These are phyloP conservation scores for Tuber aestivum DNA, from an alignment of 495 filamentous ascomycete genomes.

Conservation along the genomic window DNA sequence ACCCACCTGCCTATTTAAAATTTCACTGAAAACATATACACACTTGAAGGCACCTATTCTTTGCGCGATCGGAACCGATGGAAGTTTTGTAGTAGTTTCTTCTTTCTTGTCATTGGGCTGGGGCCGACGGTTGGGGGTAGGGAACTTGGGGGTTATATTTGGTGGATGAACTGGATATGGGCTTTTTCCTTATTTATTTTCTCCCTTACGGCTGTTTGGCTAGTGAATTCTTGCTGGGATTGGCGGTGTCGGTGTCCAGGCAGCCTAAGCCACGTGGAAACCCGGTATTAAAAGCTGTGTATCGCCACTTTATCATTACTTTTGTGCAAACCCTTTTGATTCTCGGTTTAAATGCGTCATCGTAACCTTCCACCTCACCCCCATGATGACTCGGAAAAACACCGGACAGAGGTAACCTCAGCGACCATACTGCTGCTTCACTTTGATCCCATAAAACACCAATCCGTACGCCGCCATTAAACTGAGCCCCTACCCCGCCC, in stretches of 20 bases:
- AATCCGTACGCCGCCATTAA: conserved; percentile 38
- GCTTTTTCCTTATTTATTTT: background rate
- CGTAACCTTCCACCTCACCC: background rate
- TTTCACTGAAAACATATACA: background rate
- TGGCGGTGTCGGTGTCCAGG: background rate
- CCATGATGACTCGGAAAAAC: background rate
- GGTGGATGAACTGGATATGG: background rate
- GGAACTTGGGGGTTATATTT: background rate
- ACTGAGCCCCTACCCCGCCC: conserved; percentile 32
- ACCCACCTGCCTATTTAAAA: background rate
- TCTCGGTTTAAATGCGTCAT: background rate
- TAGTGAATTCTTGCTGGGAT: background rate
- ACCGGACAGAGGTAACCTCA: background rate
- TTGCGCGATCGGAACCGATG: background rate
- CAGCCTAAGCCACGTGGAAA: background rate
- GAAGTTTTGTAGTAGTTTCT: background rate
- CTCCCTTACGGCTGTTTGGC: background rate
- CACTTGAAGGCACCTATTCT: background rate
- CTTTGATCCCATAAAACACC: conserved; percentile 39
- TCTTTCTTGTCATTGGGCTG: background rate
- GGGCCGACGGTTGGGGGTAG: background rate
- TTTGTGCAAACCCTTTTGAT: background rate
- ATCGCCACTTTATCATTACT: too few species aligned
- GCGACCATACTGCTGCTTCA: conserved; percentile 19
- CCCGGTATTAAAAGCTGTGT: background rate